Percentiles rank a stretch among this genome's conserved stretches.
Conservation (phyloP, 495 filamentous ascomycete genomes). For the Podospora anserina region DNA sequence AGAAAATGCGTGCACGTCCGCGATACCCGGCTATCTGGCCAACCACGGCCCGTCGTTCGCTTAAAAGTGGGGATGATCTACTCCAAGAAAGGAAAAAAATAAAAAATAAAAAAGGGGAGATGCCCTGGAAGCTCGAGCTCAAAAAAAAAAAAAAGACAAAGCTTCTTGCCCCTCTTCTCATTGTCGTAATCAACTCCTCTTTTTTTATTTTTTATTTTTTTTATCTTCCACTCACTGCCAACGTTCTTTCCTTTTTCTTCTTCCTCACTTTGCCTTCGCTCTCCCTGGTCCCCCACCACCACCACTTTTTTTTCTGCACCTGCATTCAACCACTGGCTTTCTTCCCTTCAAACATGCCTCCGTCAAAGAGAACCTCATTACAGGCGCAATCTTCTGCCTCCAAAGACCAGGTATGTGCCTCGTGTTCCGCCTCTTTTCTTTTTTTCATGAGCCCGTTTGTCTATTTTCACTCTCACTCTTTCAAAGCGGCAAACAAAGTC, state of each 20-base stretch:
- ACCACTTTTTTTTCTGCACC: neutral
- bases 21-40: neutral
- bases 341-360: neutral
- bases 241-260: slow-evolving; percentile 4
- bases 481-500: neutral
- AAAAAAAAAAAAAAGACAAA: slow-evolving; percentile 8
- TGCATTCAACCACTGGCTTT: neutral
- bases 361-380: slow-evolving; percentile 5
- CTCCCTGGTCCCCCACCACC: neutral
- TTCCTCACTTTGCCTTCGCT: neutral
- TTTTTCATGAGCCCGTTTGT: neutral
- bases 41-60: neutral
- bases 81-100: slow-evolving; percentile 8
- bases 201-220: slow-evolving; percentile 18
- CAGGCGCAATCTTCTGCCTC: neutral
- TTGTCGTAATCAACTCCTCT: slow-evolving; percentile 14
- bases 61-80: neutral
- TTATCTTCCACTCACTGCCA: neutral
- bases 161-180: slow-evolving; percentile 15
- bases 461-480: neutral
- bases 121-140: neutral
- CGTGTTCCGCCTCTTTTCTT: neutral
- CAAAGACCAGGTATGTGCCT: slow-evolving; percentile 3
- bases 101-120: slow-evolving; percentile 13
- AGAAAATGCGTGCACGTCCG: neutral